Conservation (phyloP, 768 basidiomycete species). For the Boletus tomentosulus region DNA sequence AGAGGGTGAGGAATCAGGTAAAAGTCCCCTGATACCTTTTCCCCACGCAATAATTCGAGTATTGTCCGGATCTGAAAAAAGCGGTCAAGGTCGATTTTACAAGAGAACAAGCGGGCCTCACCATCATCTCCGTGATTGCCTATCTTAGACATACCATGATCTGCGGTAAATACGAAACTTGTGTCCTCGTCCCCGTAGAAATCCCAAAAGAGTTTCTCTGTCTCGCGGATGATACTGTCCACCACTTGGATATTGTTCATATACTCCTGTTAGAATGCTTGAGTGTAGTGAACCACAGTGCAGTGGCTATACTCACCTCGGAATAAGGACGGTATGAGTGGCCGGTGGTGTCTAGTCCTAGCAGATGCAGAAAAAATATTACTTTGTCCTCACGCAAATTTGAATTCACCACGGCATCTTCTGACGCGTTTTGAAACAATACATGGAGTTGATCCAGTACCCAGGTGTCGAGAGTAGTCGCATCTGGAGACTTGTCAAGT, state of each 20-base stretch:
- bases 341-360: conserved; percentile 83
- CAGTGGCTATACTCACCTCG: conserved; percentile 39
- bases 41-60: conserved; percentile 87
- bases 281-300: background rate
- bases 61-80: conserved; percentile 69
- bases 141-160: conserved; percentile 86
- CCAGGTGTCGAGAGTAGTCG: conserved; percentile 74
- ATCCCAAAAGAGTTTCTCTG: conserved; percentile 54
- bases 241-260: conserved; percentile 81
- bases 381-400: conserved; percentile 56
- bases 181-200: conserved; percentile 72
- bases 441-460: conserved; percentile 63
- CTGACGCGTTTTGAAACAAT: conserved; percentile 62
- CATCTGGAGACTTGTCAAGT: conserved; percentile 43
- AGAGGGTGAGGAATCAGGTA: conserved; percentile 47
- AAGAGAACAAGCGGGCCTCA: conserved; percentile 28
- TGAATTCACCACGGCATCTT: conserved; percentile 42
- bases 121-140: conserved; percentile 90
- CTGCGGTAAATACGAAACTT: conserved; percentile 77
- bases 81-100: conserved; percentile 4
- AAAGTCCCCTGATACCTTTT: conserved; percentile 66
- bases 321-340: conserved; percentile 85
- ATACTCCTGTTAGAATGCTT: conserved; percentile 56
- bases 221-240: conserved; percentile 64
- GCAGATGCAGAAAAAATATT: conserved; percentile 79